These are phyloP conservation scores for Aspergillus steynii DNA, from an alignment of 495 filamentous ascomycete genomes.

Conservation along the genomic window DNA sequence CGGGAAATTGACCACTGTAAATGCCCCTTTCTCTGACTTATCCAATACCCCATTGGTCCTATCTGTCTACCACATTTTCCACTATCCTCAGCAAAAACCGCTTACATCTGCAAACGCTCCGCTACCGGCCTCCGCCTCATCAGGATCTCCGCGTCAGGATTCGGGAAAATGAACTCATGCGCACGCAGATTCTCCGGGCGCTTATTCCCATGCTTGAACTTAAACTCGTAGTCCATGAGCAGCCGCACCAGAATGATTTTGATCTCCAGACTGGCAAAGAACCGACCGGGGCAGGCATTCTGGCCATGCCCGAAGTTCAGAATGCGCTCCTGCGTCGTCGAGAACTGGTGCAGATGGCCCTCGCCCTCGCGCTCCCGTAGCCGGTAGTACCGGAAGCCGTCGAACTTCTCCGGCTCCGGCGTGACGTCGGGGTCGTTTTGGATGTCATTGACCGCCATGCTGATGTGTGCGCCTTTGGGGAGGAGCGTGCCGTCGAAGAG, in stretches of 20 bases:
- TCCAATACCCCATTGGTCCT: too few species aligned
- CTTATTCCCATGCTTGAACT: not conserved
- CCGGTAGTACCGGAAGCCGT: not conserved
- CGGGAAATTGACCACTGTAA: too few species aligned
- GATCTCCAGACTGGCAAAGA: not conserved
- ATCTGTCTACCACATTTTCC: too few species aligned
- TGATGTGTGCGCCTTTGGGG: not conserved
- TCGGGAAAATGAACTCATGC: too few species aligned
- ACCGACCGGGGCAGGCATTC: not conserved
- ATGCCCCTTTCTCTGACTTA: too few species aligned
- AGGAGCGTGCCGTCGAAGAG: not conserved
- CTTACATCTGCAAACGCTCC: too few species aligned
- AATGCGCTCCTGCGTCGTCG: too few species aligned
- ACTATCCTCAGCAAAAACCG: too few species aligned
- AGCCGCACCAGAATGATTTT: not conserved
- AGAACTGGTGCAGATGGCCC: too few species aligned
- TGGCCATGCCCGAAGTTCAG: not conserved
- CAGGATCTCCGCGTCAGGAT: too few species aligned
- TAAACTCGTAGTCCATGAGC: not conserved
- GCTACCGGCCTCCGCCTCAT: too few species aligned
- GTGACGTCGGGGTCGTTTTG: not conserved
- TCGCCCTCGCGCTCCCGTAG: not conserved
- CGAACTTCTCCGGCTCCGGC: not conserved
- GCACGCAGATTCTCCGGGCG: too few species aligned
- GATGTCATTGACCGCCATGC: not conserved